phyloP scores from a whole-genome alignment of 805 yeast species.

The Kazachstania viticola region DNA sequence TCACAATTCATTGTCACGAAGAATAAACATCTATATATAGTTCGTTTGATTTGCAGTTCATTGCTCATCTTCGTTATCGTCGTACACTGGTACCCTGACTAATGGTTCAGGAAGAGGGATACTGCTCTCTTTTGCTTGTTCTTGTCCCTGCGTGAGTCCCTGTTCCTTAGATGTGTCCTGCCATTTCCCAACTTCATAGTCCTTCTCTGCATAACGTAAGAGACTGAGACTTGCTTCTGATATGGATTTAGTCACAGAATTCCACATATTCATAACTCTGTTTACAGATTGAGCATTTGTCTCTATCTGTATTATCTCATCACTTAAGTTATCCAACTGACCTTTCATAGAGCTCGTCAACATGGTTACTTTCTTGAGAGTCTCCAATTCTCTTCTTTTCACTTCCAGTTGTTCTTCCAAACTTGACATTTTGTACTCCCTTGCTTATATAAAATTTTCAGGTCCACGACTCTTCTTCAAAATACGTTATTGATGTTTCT shows the following conservation, averaged over 20 bases:
- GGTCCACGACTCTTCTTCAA: no score
- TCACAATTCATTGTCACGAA: no score
- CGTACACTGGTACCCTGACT: conserved; percentile 34
- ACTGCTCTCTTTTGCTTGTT: background rate
- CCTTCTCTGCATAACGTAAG: conserved; percentile 22
- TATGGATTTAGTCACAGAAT: conserved; percentile 21
- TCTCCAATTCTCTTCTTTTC: conserved; percentile 18
- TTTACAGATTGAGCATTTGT: conserved; percentile 18
- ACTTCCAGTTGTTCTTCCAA: conserved; percentile 9
- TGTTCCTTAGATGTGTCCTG: conserved; percentile 25
- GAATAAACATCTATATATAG: no score
- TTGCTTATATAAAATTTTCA: no score
- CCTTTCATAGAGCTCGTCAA: conserved; percentile 18
- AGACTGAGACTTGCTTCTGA: conserved; percentile 24
- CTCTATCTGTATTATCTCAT: conserved; percentile 16
- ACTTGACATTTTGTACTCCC: background rate
- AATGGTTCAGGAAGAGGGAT: conserved; percentile 55
- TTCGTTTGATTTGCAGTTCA: no score
- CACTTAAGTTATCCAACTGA: conserved; percentile 19
- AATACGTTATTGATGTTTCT: no score
- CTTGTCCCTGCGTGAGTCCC: conserved; percentile 21
- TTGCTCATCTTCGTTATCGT: background rate
- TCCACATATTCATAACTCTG: conserved; percentile 23
- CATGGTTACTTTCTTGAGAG: conserved; percentile 17
- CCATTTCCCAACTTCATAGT: conserved; percentile 24